Conservation (phyloP, 2,329 filamentous ascomycete species). For the Kalmusia sp. region DNA sequence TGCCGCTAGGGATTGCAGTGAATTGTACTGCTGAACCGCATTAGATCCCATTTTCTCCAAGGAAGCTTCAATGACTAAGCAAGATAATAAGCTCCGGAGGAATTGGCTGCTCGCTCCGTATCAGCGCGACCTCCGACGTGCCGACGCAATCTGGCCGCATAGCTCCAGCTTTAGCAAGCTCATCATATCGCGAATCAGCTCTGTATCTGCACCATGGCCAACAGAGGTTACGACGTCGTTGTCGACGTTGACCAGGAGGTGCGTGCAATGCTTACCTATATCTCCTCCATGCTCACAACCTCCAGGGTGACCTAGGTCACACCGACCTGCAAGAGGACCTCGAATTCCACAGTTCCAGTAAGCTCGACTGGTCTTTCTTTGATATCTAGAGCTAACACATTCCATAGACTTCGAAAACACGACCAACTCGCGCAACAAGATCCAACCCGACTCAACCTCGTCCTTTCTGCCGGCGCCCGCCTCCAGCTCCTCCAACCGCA, state of each 20-base stretch:
- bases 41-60: too few species aligned
- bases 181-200: conserved; percentile 18
- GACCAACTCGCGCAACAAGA: conserved; percentile 58
- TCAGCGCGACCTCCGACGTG: conserved; percentile 34
- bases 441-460: conserved; percentile 50
- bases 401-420: conserved; percentile 70
- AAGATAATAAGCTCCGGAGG: too few species aligned
- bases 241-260: conserved; percentile 98
- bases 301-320: conserved; percentile 92
- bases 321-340: conserved; percentile 98
- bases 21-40: too few species aligned
- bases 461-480: conserved; percentile 47
- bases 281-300: conserved; percentile 20
- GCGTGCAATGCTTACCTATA: conserved; percentile 27
- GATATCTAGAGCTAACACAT: background rate
- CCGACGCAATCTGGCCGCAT: conserved; percentile 43
- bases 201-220: conserved; percentile 64
- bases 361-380: conserved; percentile 20
- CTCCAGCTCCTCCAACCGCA: conserved; percentile 51
- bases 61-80: too few species aligned
- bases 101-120: conserved; percentile 25
- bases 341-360: conserved; percentile 93
- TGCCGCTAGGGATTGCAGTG: too few species aligned
- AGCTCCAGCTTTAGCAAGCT: conserved; percentile 33
- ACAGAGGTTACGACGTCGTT: conserved; percentile 94